Base-by-base conservation (phyloP, 306 rosid species). In the Neltuma alba region DNA sequence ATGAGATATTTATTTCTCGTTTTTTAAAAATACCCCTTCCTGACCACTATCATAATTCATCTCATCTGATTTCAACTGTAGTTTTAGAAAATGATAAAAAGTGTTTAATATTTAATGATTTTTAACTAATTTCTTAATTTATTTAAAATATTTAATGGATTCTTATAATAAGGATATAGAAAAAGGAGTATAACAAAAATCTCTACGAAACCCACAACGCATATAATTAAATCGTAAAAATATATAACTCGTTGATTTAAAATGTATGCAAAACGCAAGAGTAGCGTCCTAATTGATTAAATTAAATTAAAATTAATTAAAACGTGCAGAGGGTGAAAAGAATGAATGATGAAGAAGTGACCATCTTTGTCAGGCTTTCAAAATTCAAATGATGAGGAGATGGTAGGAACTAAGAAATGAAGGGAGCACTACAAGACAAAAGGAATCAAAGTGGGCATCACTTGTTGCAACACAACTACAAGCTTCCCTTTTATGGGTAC, bases 401-500 rank as follows among this genome's bases (percentile, higher is more conserved):
- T 50, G 74, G 75, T 68, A 30, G 81, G 37, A 60, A 68, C 61
- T 45, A 76, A 81, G 23, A 47, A 81, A 48, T 73, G 16, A 76
- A 57, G 47, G 50, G n/a, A 38, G 75, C 80, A 81, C 85, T 74
- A 80, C 42, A 44, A 18, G 69, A 65, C 70, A 79, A 58, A 58
- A 52, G 80, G 85, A 86, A 89, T 73, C 79, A 68, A 1, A 38
- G 75, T 72, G 85, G 86, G 82, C 50, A 60, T 75, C 75, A 72
- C 55, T 73, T 52, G 76, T 78, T 75, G 86, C 89, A 86, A 81
- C 81, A 47, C 21, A n/a, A n/a, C n/a, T n/a, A n/a, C n/a, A n/a
- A n/a, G 11, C n/a, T 45, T 14, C 37, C 62, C 75, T 40, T 75
- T 78, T 78, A 54, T 18, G 33, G 62, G 75, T 44, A 79, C 71